A percentile compares a stretch with the other conserved stretches of the same genome.
Conservation (phyloP, 371 early-diverging fungal species). For the Thermomucor indicae-seudaticae region DNA sequence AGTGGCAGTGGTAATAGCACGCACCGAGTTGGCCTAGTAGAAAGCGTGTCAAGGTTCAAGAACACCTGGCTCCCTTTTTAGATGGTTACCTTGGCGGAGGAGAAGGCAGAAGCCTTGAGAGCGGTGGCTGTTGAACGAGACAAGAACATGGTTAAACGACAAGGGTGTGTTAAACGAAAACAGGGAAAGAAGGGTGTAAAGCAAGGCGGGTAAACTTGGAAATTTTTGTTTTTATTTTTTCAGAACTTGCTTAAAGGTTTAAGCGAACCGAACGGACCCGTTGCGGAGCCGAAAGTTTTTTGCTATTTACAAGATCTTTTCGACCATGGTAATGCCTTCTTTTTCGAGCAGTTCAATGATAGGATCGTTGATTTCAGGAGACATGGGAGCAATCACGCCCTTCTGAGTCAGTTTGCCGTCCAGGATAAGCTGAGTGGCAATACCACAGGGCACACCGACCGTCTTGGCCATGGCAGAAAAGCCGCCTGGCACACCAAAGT, state of each 20-base stretch:
- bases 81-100: conserved; percentile 14
- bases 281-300: not conserved
- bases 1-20: conserved; percentile 53
- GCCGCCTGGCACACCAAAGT: conserved; percentile 89
- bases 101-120: conserved; percentile 9
- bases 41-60: not conserved
- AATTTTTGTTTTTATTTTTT: not conserved
- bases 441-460: conserved; percentile 97
- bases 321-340: conserved; percentile 87
- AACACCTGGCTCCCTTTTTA: no score
- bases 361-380: conserved; percentile 83
- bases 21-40: conserved; percentile 29
- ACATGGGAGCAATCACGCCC: conserved; percentile 96
- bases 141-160: conserved; percentile 13
- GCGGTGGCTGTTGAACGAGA: conserved; percentile 16
- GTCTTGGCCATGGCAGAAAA: conserved; percentile 96
- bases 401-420: conserved; percentile 71
- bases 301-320: conserved; percentile 64
- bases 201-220: not conserved
- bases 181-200: not conserved
- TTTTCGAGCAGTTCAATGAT: conserved; percentile 81
- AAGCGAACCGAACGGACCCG: not conserved
- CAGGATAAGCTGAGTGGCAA: conserved; percentile 89
- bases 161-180: conserved; percentile 2
- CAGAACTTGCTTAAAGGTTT: not conserved